Base-by-base conservation (phyloP, 805 yeast genomes). In the Cyberlindnera euphorbiiphila region DNA sequence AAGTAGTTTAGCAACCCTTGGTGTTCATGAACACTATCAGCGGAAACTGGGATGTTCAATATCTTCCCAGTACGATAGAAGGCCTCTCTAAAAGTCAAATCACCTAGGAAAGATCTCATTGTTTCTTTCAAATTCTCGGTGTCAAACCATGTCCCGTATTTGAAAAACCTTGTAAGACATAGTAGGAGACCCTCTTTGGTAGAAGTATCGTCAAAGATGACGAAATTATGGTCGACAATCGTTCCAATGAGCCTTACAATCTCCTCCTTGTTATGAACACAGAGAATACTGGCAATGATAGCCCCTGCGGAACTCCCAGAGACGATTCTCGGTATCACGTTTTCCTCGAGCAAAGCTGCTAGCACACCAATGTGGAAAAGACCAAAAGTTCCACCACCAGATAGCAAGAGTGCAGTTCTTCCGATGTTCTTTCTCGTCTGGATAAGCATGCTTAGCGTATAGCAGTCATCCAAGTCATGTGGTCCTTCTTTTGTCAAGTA, bases 271-370 rank as follows among this genome's bases (percentile, higher is more conserved):
- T 81, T 74, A 54, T 83, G 86, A 13, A 85, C 81, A 54, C 96
- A 87, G 32, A 93, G 68, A 13, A 93, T 77, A 33, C 95, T 76
- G 14, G 98, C 97, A 32, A 93, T 81, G 36, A 93, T 89, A 2
- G 96, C 88, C 13, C 99, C 99, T 0, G 97, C 95, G 17, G 96
- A 86, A 11, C 95, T 84, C 1, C 99, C 98, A 32, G 95, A 84
- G 12, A 93, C 77, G 25, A 93, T 85, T 33, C 84, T 72, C 0
- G 99, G 99, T 17, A 91, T 64, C 16, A 88, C 65, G 37, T 82
- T 79, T 35, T 74, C 71, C 49, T 86, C 93, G 27, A 82, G 62
- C 21, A 93, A 68, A 2, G 93, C 84, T 5, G 86, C 78, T 31
- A 91, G 64, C 0, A 93, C 96, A 2, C 99, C 99, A 41, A 88